Evolutionary conservation across 2,329 filamentous ascomycete species (phyloP).

Genomic region (Dactylellina sp.): DNA sequence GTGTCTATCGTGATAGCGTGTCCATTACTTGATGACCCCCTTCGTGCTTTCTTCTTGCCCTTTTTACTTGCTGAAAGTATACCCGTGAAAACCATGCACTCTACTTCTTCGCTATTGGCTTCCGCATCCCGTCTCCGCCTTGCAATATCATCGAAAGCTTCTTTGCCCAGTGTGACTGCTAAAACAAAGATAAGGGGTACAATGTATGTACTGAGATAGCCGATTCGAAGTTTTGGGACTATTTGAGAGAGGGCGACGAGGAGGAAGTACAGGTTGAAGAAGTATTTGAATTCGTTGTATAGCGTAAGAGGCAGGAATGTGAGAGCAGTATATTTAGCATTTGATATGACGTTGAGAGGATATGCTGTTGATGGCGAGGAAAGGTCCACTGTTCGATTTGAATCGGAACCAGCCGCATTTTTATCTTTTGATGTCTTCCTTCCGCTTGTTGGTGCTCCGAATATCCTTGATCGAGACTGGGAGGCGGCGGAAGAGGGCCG

Average conservation of each 20-base stretch:
- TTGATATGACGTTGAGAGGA: slow-evolving; percentile 90
- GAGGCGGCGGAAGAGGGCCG: slow-evolving; percentile 37
- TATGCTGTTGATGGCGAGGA: slow-evolving; percentile 67
- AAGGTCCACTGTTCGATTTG: slow-evolving; percentile 61
- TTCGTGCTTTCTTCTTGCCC: slow-evolving; percentile 58
- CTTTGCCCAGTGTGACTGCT: slow-evolving; percentile 91
- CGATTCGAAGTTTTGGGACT: slow-evolving; percentile 88
- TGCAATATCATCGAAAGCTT: slow-evolving; percentile 92
- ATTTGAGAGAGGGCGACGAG: slow-evolving; percentile 94
- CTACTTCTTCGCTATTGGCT: slow-evolving; percentile 82
- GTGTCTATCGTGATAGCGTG: slow-evolving; percentile 59
- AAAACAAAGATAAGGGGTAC: slow-evolving; percentile 92
- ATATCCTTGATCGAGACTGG: slow-evolving; percentile 27
- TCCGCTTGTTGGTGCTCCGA: slow-evolving; percentile 57
- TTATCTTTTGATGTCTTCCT: slow-evolving; percentile 61
- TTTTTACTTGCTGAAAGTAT: slow-evolving; percentile 56
- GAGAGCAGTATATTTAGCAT: slow-evolving; percentile 96
- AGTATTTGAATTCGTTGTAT: slow-evolving; percentile 99
- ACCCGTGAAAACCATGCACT: slow-evolving; percentile 57
- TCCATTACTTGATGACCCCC: slow-evolving; percentile 42
- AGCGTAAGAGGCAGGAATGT: slow-evolving; percentile 93
- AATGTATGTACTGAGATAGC: slow-evolving; percentile 94
- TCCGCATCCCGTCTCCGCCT: slow-evolving; percentile 87
- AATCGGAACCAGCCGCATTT: slow-evolving; percentile 77
- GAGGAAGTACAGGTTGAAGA: slow-evolving; percentile 99